Conservation (phyloP, 495 filamentous ascomycete genomes). For the Podospora bellae-mahoneyi region DNA sequence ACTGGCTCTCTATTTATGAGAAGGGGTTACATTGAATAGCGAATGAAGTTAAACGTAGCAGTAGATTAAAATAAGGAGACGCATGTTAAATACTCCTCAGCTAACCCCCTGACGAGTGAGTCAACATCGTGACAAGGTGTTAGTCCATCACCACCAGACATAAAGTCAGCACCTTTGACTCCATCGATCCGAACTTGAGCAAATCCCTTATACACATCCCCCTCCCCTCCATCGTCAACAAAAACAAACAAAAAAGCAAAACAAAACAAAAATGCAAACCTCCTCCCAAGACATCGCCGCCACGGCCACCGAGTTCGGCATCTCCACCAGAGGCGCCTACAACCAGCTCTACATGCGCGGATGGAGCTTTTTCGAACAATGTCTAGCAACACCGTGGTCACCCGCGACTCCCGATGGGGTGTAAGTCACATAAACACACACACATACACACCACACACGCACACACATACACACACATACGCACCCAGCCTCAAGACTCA, state of each 20-base stretch:
- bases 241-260: background rate
- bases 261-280: background rate
- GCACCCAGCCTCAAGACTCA: background rate
- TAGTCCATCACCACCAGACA: background rate
- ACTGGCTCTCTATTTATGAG: background rate
- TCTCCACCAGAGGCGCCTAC: conserved; percentile 12
- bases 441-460: background rate
- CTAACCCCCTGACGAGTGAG: background rate
- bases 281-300: background rate
- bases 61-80: background rate
- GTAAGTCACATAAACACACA: conserved; percentile 9
- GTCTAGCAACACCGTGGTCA: conserved; percentile 20
- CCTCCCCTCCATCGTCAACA: too few species aligned
- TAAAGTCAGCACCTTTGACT: background rate
- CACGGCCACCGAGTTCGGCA: background rate
- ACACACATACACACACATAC: background rate
- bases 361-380: conserved; percentile 20
- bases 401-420: conserved; percentile 18
- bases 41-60: background rate
- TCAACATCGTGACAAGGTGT: background rate
- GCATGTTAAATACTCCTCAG: background rate
- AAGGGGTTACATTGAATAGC: background rate
- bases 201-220: background rate
- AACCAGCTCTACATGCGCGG: conserved; percentile 14
- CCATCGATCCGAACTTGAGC: background rate